Base-by-base conservation (phyloP, 1,139 yeast genomes). In the Scheffersomyces cryptocercus region DNA sequence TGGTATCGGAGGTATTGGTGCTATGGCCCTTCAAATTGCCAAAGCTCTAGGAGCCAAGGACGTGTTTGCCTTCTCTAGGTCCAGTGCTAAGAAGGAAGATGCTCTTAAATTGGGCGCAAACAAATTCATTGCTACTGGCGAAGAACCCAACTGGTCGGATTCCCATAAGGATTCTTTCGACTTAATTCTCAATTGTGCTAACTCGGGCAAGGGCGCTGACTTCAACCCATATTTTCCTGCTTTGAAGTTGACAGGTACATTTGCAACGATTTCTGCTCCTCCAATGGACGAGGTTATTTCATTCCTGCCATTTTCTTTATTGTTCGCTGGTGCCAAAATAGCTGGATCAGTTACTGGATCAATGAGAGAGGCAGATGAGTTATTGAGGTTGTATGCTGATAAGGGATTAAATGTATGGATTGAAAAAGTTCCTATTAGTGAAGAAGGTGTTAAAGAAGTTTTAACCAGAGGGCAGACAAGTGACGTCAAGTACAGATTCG, bases 401-500 rank as follows among this genome's bases (percentile, higher is more conserved):
- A 70, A 79, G 50, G 64, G 70, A 34, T 68, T 81, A 51, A 70
- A 69, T 47, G 81, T 85, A 16, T 81, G 85, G 87, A 73, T 79
- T 45, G 86, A 82, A 64, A 70, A 75, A 26, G 61, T 81, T 39
- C 79, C 82, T 38, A 68, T 82, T 48, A 67, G 72, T 42, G 82
- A 76, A 55, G 77, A 68, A 41, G 75, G 75, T 50, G 77, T 78
- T 39, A 67, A 70, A 37, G 68, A 73, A 54, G 85, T 81, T 8
- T 68, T 79, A 51, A 72, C 73, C 36, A 74, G 78, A 56, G 68
- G 78, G 49, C 73, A 73, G 41, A 52, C 64, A 24, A 82, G 82
- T 54, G 84, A 82, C 48, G 85, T 81, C 44, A 76, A 77, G 53
- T 85, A 82, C 62, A 79, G 89, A 68, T 77, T 81, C 56, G 84